These are phyloP conservation scores for Crepidotus variabilis DNA, from an alignment of 768 basidiomycete genomes.

Conservation along the genomic window DNA sequence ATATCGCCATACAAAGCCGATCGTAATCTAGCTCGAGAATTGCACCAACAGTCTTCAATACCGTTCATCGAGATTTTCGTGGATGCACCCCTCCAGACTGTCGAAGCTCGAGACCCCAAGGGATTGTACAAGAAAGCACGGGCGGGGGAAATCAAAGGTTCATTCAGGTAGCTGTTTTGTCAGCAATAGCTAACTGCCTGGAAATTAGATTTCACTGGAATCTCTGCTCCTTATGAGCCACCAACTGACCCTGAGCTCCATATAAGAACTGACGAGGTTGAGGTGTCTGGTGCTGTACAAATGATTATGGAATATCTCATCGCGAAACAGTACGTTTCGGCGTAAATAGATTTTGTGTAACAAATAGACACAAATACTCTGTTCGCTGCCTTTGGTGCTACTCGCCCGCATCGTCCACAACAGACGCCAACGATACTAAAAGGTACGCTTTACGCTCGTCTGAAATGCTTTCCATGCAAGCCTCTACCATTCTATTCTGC, in stretches of 20 bases:
- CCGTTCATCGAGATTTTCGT: slow-evolving; percentile 94
- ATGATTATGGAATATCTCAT: slow-evolving; percentile 78
- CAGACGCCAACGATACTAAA: background rate
- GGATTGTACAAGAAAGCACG: slow-evolving; percentile 97
- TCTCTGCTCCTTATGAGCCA: slow-evolving; percentile 94
- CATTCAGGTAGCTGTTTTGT: slow-evolving; percentile 6
- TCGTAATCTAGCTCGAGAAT: slow-evolving; percentile 73
- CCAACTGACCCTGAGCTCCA: slow-evolving; percentile 86
- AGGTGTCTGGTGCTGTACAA: slow-evolving; percentile 75
- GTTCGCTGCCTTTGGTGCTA: background rate
- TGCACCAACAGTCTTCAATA: slow-evolving; percentile 71
- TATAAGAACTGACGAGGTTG: slow-evolving; percentile 80
- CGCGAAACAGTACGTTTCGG: slow-evolving; percentile 53
- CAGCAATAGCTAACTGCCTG: background rate
- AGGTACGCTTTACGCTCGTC: background rate
- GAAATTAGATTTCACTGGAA: slow-evolving; percentile 90
- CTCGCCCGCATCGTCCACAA: background rate
- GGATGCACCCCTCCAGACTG: slow-evolving; percentile 85
- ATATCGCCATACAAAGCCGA: slow-evolving; percentile 97
- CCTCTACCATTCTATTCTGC: background rate
- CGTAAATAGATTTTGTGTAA: slow-evolving; percentile 9
- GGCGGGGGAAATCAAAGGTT: slow-evolving; percentile 94
- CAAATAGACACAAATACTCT: slow-evolving; percentile 5
- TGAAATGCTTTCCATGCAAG: background rate
- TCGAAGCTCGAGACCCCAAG: slow-evolving; percentile 94